Evolutionary conservation across 805 yeast species (phyloP), one percentile per base, ranked within the genome.

Genomic region (Yamadazyma phyllophila): DNA sequence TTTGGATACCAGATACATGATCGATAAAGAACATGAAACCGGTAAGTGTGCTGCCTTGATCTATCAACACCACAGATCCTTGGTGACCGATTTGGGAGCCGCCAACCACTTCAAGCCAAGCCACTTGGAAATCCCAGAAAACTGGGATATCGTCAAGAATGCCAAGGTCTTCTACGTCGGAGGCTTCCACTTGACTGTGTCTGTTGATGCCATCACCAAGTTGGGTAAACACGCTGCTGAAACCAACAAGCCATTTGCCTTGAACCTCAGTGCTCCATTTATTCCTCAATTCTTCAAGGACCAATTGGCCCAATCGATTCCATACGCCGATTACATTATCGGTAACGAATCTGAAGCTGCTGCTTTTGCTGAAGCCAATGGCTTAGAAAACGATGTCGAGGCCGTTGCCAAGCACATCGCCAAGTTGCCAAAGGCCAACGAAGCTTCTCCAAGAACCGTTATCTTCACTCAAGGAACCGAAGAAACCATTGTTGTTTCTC

Each of bases 11-110:
- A 77, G 81, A 54, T 94, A 94, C 77, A 86, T 84, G 78, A 82
- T 88, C 58, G 90, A 85, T 65, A 78, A 77, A 35, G 81, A 77
- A 47, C 65, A 77, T 55, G 87, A 90, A 58, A 94, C 99, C 48
- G 99, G 99, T 63, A 92, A 92, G 67, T 94, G 99, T 77, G 99
- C 97, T 45, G 98, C 96, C 53, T 77, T 94, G 65, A 86, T 94
- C 66, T 82, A 82, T 46, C 96, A 94, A 46, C 79, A 77, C 62
- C 73, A 90, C 80, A 84, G 99, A 73, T 92, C 97, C 24, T 76
- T 94, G 64, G 97, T 82, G 53, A 94, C 99, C 39, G 98, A 94
- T 65, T 79, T 94, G 60, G 97, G 88, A 60, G 99, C 99, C 57
- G 99, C 99, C 57, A 94, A 94, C 77, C 96, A 89, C 69, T 94